phyloP scores from a whole-genome alignment of 2,329 filamentous ascomycete species.

The Botrytis medusae region DNA sequence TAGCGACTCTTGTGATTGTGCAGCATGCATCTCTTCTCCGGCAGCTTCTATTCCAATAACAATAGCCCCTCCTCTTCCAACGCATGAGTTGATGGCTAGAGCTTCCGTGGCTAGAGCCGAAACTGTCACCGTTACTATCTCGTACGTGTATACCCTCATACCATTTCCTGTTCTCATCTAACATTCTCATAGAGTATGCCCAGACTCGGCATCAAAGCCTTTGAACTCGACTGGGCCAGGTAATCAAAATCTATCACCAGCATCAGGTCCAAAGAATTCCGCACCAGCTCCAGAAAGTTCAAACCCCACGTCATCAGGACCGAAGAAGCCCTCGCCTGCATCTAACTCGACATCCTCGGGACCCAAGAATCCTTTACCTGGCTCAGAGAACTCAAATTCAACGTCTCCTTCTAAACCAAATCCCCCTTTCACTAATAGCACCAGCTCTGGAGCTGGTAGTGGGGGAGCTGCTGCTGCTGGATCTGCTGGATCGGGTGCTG shows the following conservation, averaged over 20 bases:
- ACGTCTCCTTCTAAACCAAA: constrained; percentile 13
- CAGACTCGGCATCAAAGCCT: background rate
- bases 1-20: constrained; percentile 15
- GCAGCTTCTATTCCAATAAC: constrained; percentile 5
- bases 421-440: constrained; percentile 14
- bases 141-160: constrained; percentile 9
- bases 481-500: background rate
- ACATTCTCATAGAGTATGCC: constrained; percentile 7
- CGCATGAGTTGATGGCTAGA: constrained; percentile 11
- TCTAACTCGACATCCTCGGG: background rate
- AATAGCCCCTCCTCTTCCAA: constrained; percentile 15
- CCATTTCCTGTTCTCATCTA: background rate
- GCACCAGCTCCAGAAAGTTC: background rate
- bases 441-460: background rate
- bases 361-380: background rate
- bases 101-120: constrained; percentile 12
- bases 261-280: background rate
- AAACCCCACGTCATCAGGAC: background rate
- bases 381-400: background rate
- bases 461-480: background rate
- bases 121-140: constrained; percentile 9
- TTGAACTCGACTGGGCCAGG: constrained; percentile 1
- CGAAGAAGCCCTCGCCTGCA: background rate
- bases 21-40: constrained; percentile 3
- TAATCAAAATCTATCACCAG: background rate